Evolutionary conservation across 148 eudicot genomes (phyloP), one percentile per base, ranked within the genome.

Genomic region (Rhododendron ovatum): DNA sequence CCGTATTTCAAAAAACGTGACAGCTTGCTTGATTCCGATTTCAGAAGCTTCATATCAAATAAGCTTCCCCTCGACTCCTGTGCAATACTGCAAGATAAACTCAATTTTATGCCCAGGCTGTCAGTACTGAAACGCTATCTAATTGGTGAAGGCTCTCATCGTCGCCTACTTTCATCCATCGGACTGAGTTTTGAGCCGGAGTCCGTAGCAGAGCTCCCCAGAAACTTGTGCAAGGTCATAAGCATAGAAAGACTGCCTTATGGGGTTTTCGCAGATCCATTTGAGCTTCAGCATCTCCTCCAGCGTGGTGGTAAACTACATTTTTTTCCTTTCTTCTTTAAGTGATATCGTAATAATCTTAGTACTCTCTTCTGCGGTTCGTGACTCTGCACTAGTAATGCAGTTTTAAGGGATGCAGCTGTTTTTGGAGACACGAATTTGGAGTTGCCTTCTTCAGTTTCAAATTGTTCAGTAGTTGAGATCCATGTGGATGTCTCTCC

Each of bases 201-300:
- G 73, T 79, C 85, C 26, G 28, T 28, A 57, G 77, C 86, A 87
- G 82, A 91, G 84, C 89, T 88, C 24, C 84, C 90, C 59, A 80
- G 79, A 63, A 90, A 89, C 47, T 85, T 55, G 8, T 97, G 93
- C 89, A 91, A 94, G 86, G 80, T 93, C 65, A 89, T 95, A 78
- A 50, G 93, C 78, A 80, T 95, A 48, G 99, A 97, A 90, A 94
- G 89, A 85, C 87, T 97, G 55, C 99, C 98, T 1, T 89, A 87
- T 84, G 98, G 99, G 33, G 90, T 95, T 80, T 95, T 94, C 86
- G 96, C 98, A 11, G 99, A 97, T 89, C 96, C 99, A 65, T 97
- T 95, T 91, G 98, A 97, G 88, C 93, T 94, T 50, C 93, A 94
- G 86, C 98, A 94, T 88, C 91, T 95, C 83, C 78, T 90, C 82